A percentile compares a stretch with the other conserved stretches of the same genome.
phyloP scores from a whole-genome alignment of 2,329 filamentous ascomycete genomes.

The Hymenotorrendiella dingleyae region DNA sequence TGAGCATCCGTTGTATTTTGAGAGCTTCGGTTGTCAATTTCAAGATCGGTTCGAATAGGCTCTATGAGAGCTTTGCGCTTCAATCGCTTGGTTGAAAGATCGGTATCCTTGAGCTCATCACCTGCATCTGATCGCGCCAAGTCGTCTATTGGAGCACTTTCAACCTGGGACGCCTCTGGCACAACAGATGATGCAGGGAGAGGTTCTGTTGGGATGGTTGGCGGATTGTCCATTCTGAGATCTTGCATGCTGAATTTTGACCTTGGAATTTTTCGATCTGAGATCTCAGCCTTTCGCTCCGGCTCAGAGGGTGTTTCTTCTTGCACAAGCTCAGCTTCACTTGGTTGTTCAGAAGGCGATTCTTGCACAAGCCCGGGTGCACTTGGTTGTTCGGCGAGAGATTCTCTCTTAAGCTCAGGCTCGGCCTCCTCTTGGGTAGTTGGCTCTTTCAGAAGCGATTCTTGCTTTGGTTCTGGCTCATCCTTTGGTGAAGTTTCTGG shows the following conservation, averaged over 20 bases:
- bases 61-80: slow-evolving; percentile 34
- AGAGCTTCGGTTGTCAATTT: slow-evolving; percentile 30
- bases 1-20: slow-evolving; percentile 37
- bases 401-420: no score
- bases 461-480: no score
- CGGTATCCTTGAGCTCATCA: no score
- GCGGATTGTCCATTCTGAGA: slow-evolving; percentile 8
- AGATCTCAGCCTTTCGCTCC: no score
- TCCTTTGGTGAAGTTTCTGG: neutral
- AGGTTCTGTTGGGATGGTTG: slow-evolving; percentile 9
- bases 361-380: no score
- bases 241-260: slow-evolving; percentile 27
- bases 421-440: no score
- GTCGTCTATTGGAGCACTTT: no score
- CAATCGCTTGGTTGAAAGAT: slow-evolving; percentile 17
- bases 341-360: no score
- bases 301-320: no score
- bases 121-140: no score
- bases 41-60: slow-evolving; percentile 49
- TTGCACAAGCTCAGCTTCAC: no score
- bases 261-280: slow-evolving; percentile 20
- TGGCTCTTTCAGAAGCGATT: slow-evolving; percentile 4
- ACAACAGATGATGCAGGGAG: slow-evolving; percentile 6
- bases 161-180: slow-evolving; percentile 1
- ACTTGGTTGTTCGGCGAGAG: no score